phyloP scores from a whole-genome alignment of 352 stramenopile genomes.

The Globisporangium irregulare region DNA sequence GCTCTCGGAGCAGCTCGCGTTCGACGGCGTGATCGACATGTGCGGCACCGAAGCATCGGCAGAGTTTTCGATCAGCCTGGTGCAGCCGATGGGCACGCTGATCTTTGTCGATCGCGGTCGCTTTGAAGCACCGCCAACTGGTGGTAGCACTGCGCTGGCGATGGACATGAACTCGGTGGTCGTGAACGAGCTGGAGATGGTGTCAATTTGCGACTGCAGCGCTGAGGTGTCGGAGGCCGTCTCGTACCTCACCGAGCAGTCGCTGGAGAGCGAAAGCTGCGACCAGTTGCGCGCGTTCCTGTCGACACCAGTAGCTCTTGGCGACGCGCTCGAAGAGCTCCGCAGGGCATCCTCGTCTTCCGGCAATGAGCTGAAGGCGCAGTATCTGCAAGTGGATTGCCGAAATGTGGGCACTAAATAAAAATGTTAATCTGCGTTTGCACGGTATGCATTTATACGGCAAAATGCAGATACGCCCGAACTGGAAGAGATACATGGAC shows the following conservation, averaged over 20 bases:
- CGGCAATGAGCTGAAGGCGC: neutral
- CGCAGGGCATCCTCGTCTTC: neutral
- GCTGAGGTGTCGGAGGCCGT: conserved; percentile 31
- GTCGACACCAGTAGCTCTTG: conserved; percentile 9
- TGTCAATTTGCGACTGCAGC: conserved; percentile 34
- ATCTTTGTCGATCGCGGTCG: conserved; percentile 34
- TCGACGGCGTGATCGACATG: conserved; percentile 57
- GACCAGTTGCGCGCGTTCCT: conserved; percentile 8
- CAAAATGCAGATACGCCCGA: too few species aligned
- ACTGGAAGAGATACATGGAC: too few species aligned
- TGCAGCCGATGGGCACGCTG: conserved; percentile 48
- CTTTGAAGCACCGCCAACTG: conserved; percentile 24
- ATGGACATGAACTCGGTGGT: conserved; percentile 76
- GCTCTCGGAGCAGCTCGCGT: conserved; percentile 14
- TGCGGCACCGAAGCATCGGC: conserved; percentile 37
- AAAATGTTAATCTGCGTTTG: too few species aligned
- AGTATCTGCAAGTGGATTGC: conserved; percentile 4
- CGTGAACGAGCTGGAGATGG: conserved; percentile 57
- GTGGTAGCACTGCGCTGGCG: conserved; percentile 20
- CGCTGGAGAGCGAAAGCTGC: conserved; percentile 10
- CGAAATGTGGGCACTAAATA: neutral
- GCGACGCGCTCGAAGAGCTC: conserved; percentile 5
- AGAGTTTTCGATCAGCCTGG: conserved; percentile 35
- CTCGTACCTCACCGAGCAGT: conserved; percentile 37
- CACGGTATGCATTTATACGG: too few species aligned